Percentiles rank a stretch among this genome's conserved stretches.
Evolutionary conservation across 495 filamentous ascomycete genomes (phyloP).

Genomic region (Penicillium diatomitis): DNA sequence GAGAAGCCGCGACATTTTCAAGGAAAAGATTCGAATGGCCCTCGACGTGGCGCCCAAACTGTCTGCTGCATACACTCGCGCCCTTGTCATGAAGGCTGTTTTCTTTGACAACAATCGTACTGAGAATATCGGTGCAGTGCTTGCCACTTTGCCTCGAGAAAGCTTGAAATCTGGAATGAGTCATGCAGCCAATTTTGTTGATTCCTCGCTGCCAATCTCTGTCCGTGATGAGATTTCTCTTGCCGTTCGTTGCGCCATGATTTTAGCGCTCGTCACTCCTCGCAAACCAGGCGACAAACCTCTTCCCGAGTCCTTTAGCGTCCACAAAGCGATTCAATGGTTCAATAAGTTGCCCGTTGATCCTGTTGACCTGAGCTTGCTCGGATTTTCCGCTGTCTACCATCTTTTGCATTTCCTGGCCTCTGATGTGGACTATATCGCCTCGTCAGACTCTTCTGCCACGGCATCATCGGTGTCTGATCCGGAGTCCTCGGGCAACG

Average conservation of each 20-base stretch:
- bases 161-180: constrained; percentile 23
- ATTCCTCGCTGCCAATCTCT: constrained; percentile 39
- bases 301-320: constrained; percentile 30
- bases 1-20: constrained; percentile 35
- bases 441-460: constrained; percentile 28
- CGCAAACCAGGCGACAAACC: constrained; percentile 25
- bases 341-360: constrained; percentile 39
- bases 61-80: constrained; percentile 65
- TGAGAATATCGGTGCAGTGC: constrained; percentile 39
- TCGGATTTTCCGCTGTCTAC: constrained; percentile 72
- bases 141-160: constrained; percentile 39
- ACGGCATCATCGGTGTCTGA: constrained; percentile 17
- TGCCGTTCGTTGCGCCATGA: constrained; percentile 74
- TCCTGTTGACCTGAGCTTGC: constrained; percentile 49
- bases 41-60: constrained; percentile 68
- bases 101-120: constrained; percentile 38
- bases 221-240: constrained; percentile 57
- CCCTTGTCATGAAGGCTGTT: constrained; percentile 57
- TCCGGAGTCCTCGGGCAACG: constrained; percentile 21
- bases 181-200: constrained; percentile 32
- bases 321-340: constrained; percentile 34
- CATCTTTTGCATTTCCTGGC: constrained; percentile 54
- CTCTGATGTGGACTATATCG: constrained; percentile 43
- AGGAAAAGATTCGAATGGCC: constrained; percentile 56
- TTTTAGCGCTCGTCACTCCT: constrained; percentile 53